Conservation (phyloP, 768 basidiomycete genomes). For the Kwoniella botswanensis region DNA sequence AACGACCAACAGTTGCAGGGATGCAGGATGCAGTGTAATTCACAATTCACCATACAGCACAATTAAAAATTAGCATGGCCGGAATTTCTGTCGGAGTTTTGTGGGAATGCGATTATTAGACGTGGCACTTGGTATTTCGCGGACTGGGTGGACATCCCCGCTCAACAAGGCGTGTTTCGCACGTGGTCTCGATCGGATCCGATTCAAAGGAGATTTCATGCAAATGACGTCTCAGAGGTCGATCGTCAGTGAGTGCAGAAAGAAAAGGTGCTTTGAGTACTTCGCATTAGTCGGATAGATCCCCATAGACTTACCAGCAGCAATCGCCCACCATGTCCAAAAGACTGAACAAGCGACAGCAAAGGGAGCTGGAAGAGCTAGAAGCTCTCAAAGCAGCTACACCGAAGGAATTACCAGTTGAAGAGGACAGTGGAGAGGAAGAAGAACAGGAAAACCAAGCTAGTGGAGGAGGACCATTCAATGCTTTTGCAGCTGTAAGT, state of each 20-base stretch:
- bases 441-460: slow-evolving; percentile 27
- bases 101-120: background rate
- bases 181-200: slow-evolving; percentile 6
- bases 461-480: slow-evolving; percentile 31
- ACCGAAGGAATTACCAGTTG: slow-evolving; percentile 8
- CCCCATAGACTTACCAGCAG: background rate
- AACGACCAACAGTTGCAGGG: background rate
- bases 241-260: background rate
- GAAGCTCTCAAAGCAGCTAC: slow-evolving; percentile 60
- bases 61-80: background rate
- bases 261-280: background rate
- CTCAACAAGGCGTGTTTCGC: background rate
- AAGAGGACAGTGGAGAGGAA: slow-evolving; percentile 30
- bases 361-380: slow-evolving; percentile 82
- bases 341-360: slow-evolving; percentile 77
- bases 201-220: background rate
- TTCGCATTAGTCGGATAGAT: too few relatives aligned
- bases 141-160: too few relatives aligned
- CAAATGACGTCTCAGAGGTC: too few relatives aligned
- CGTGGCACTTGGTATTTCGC: slow-evolving; percentile 6
- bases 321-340: slow-evolving; percentile 46
- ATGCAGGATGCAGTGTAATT: too few relatives aligned
- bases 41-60: background rate
- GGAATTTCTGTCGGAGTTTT: slow-evolving; percentile 8
- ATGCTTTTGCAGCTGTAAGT: slow-evolving; percentile 56